A percentile compares a stretch with the other conserved stretches of the same genome.
These are phyloP conservation scores for Pseudogymnoascus pannorum DNA, from an alignment of 2,329 filamentous ascomycete species.

Conservation along the genomic window DNA sequence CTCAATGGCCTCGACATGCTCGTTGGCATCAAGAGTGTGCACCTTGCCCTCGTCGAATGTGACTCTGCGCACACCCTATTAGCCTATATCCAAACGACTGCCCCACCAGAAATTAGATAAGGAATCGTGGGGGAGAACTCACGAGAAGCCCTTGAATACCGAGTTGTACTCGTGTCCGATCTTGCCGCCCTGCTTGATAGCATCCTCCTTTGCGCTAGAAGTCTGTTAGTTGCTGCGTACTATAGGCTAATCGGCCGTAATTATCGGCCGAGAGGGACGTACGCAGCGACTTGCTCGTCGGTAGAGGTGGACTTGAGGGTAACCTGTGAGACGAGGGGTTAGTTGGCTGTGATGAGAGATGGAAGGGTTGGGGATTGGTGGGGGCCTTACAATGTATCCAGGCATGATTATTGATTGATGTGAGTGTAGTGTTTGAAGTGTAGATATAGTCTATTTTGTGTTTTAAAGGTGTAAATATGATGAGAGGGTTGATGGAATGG, in stretches of 20 bases:
- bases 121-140: slow-evolving; percentile 34
- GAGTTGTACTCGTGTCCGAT: slow-evolving; percentile 72
- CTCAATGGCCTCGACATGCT: slow-evolving; percentile 71
- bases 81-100: neutral
- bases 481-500: neutral
- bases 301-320: slow-evolving; percentile 68
- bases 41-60: slow-evolving; percentile 62
- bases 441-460: neutral
- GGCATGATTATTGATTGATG: slow-evolving; percentile 15
- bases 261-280: slow-evolving; percentile 24
- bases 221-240: neutral
- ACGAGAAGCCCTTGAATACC: slow-evolving; percentile 91
- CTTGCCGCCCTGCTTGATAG: slow-evolving; percentile 67
- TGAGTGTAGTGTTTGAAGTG: neutral
- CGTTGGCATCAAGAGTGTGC: slow-evolving; percentile 56
- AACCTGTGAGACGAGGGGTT: slow-evolving; percentile 46
- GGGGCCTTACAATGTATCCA: slow-evolving; percentile 16
- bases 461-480: neutral
- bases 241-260: neutral
- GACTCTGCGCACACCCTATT: slow-evolving; percentile 47
- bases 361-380: neutral
- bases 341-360: neutral
- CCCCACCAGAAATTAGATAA: neutral
- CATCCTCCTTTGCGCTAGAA: slow-evolving; percentile 67
- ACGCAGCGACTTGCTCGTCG: slow-evolving; percentile 61